phyloP scores from a whole-genome alignment of 108 stramenopile genomes.

The Skeletonema grethae region DNA sequence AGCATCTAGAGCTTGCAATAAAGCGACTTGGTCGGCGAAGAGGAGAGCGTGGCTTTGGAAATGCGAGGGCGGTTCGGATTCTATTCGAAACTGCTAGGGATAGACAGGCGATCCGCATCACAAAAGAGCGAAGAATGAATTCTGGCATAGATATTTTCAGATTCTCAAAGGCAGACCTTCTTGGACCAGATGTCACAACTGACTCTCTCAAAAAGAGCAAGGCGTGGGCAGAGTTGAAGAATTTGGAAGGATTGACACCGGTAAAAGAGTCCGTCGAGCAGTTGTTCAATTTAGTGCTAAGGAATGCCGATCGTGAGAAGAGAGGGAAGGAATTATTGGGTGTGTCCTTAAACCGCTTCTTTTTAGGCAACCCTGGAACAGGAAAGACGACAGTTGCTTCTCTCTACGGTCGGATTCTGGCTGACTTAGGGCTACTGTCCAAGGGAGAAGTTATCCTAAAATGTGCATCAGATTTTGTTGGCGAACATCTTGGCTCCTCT shows the following conservation, averaged over 20 bases:
- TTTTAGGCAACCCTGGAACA: constrained; percentile 80
- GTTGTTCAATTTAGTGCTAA: constrained; percentile 45
- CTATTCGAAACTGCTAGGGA: neutral
- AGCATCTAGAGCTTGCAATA: constrained; percentile 8
- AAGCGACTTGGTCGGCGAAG: constrained; percentile 14
- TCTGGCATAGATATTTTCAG: constrained; percentile 7
- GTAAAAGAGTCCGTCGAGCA: constrained; percentile 45
- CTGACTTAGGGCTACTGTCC: constrained; percentile 68
- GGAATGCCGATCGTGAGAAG: constrained; percentile 57
- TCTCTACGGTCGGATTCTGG: constrained; percentile 62
- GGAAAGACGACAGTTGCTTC: constrained; percentile 79
- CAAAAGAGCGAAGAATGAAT: constrained; percentile 17
- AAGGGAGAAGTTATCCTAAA: constrained; percentile 72
- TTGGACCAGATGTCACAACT: constrained; percentile 1
- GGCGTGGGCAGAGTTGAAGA: constrained; percentile 21
- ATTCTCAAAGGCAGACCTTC: neutral
- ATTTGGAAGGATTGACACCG: neutral
- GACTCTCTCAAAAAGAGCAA: constrained; percentile 15
- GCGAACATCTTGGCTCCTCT: constrained; percentile 55
- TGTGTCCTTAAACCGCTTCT: constrained; percentile 65
- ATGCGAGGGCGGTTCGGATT: constrained; percentile 4
- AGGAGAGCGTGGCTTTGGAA: constrained; percentile 17
- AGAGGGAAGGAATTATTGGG: constrained; percentile 38
- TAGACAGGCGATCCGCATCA: neutral
- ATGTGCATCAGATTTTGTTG: constrained; percentile 68